phyloP scores from a whole-genome alignment of 2,329 filamentous ascomycete species.

The Alternaria longipes region DNA sequence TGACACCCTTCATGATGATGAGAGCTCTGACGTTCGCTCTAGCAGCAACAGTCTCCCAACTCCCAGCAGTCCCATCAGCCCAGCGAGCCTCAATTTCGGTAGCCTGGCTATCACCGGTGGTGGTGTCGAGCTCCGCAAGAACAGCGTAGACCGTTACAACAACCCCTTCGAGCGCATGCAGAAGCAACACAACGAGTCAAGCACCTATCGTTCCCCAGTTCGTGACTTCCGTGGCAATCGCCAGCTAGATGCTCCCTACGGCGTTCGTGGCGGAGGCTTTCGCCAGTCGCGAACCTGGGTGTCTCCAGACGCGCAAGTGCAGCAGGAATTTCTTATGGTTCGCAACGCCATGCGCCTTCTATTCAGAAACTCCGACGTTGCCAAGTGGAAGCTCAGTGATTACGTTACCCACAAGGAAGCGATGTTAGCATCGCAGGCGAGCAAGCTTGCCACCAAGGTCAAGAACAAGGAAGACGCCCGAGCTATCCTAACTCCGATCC shows the following conservation, averaged over 20 bases:
- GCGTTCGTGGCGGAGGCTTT: conserved; percentile 13
- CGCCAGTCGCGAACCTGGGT: conserved; percentile 38
- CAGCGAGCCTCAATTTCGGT: conserved; percentile 22
- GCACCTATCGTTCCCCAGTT: not conserved
- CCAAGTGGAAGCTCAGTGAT: conserved; percentile 44
- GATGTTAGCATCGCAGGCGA: conserved; percentile 29
- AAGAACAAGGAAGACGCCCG: conserved; percentile 24
- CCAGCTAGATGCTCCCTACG: conserved; percentile 8
- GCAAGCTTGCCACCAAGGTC: conserved; percentile 23
- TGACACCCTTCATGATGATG: conserved; percentile 25
- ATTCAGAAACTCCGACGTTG: conserved; percentile 46
- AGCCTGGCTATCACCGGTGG: conserved; percentile 18
- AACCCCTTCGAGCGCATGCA: conserved; percentile 15
- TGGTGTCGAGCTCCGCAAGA: not conserved
- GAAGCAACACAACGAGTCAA: conserved; percentile 4
- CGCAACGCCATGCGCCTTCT: conserved; percentile 48
- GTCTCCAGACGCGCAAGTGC: conserved; percentile 35
- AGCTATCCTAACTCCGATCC: conserved; percentile 9
- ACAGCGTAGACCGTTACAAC: conserved; percentile 11
- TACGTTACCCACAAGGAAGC: conserved; percentile 46
- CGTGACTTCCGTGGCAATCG: conserved; percentile 7
- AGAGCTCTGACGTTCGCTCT: conserved; percentile 12
- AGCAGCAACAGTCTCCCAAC: conserved; percentile 9
- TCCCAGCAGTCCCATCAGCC: conserved; percentile 21
- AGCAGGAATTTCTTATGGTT: conserved; percentile 41